Evolutionary conservation across 2,329 filamentous ascomycete genomes (phyloP), one percentile per base, ranked within the genome.

Genomic region (Exophiala lecanii-corni): DNA sequence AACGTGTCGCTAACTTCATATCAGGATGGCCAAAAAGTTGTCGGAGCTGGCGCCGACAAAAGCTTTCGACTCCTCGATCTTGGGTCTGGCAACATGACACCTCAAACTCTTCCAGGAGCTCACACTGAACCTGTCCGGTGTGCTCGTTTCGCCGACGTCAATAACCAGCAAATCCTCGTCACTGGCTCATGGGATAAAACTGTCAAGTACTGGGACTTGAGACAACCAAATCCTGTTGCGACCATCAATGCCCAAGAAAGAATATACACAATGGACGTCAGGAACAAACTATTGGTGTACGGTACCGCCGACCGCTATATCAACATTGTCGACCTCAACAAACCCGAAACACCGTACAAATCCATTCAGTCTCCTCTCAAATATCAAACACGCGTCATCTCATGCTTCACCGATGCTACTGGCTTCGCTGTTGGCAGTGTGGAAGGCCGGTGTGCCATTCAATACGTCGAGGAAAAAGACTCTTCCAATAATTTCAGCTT

Each of bases 401-500:
- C 85, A 70, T 97, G 91, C 72, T 98, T 98, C 64, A 81, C 83
- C 10, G 91, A 98, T 62, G 85, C 88, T 5, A 82, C 81, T 1
- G 92, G 92, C 4, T 98, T 94, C 60, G 92, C 92, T 1, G 86
- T 98, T 38, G 92, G 92, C 41, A 94, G 87, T 62, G 95, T 98
- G 58, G 92, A 98, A 65, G 92, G 92, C 20, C 84, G 92, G 43
- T 98, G 92, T 64, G 92, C 92, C 2, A 98, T 98, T 52, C 92
- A 98, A 63, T 97, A 98, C 59, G 88, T 96, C 25, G 91, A 98
- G 59, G 92, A 98, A 32, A 96, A 96, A 67, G 89, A 98, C 62
- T 72, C 84, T 2, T 78, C 82, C 58, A 85, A 83, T 60, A 97
- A 98, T 72, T 98, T 98, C 74, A 95, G 88, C 31, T 98, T 98